Evolutionary conservation across 768 basidiomycete genomes (phyloP).

Genomic region (Suillus clintonianus): DNA sequence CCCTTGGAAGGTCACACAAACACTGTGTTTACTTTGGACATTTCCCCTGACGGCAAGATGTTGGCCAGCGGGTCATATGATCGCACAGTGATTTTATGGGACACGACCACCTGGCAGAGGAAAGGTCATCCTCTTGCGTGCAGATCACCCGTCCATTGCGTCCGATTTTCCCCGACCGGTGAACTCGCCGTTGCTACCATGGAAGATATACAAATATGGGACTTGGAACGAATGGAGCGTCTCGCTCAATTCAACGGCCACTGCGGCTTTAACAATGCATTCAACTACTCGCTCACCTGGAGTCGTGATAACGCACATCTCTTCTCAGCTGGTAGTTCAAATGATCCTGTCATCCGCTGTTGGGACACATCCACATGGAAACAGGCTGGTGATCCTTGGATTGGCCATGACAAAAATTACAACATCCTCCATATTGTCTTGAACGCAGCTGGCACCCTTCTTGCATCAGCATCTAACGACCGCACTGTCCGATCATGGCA

Average conservation of each 20-base stretch:
- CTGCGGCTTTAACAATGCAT: not conserved
- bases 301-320: not conserved
- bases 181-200: no score
- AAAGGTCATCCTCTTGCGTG: no score
- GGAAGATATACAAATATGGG: not conserved
- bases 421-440: not conserved
- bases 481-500: no score
- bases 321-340: not conserved
- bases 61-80: no score
- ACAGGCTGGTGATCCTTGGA: not conserved
- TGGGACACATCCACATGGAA: not conserved
- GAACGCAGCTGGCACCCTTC: not conserved
- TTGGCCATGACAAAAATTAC: not conserved
- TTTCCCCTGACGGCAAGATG: no score
- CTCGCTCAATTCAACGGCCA: not conserved
- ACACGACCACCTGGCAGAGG: no score
- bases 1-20: not conserved
- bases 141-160: no score
- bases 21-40: no score
- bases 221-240: not conserved
- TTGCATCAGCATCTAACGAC: no score
- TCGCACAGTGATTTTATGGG: not conserved
- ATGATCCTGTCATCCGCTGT: not conserved
- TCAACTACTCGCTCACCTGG: not conserved
- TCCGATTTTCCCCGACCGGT: no score